phyloP scores from a whole-genome alignment of 345 rosid species.

The Populus alba region DNA sequence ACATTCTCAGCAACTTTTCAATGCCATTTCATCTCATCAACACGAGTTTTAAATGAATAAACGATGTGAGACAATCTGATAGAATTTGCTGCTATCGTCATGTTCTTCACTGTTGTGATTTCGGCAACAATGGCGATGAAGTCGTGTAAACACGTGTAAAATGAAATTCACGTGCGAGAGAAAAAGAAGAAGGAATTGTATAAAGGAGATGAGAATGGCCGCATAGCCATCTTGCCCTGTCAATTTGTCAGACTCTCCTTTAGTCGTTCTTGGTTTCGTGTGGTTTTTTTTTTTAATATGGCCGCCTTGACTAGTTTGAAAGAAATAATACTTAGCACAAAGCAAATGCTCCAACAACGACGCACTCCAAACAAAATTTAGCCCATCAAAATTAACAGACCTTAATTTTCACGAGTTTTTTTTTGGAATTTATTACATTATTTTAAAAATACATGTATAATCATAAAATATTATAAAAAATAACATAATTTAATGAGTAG shows the following conservation, averaged over 20 bases:
- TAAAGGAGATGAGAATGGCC: too few relatives aligned
- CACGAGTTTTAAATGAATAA: too few relatives aligned
- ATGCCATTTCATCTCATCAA: too few relatives aligned
- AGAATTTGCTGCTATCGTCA: too few relatives aligned
- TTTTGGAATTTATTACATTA: too few relatives aligned
- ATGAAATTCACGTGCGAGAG: not conserved
- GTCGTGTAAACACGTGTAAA: not conserved
- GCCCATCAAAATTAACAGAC: not conserved
- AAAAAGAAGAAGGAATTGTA: not conserved
- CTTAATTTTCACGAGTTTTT: not conserved
- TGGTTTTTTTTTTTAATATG: not conserved
- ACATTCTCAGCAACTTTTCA: too few relatives aligned
- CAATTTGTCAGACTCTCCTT: not conserved
- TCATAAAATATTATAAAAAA: too few relatives aligned
- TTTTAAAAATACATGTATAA: too few relatives aligned
- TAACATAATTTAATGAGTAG: too few relatives aligned
- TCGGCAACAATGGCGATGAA: not conserved
- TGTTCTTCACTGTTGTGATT: too few relatives aligned
- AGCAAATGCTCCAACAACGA: not conserved
- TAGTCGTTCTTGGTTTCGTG: not conserved
- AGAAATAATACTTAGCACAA: not conserved
- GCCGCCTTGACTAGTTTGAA: not conserved
- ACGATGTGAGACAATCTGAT: too few relatives aligned
- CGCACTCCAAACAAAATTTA: not conserved
- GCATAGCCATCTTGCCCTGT: not conserved